Evolutionary conservation across 2,329 filamentous ascomycete genomes (phyloP), one percentile per base, ranked within the genome.

Genomic region (Chaetomium sp.): DNA sequence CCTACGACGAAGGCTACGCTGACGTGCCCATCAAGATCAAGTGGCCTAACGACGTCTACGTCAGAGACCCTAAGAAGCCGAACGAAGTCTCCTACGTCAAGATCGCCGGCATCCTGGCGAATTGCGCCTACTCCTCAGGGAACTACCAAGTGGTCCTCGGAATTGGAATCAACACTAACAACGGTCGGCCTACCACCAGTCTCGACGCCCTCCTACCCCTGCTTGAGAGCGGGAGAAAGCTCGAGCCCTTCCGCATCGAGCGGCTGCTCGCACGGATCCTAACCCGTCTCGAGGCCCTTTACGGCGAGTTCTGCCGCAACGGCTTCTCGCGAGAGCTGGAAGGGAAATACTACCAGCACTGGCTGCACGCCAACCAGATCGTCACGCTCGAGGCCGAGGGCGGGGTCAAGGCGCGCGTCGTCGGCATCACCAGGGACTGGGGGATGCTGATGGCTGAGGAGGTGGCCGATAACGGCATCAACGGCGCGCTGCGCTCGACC

Each of bases 21-120:
- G 81, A 86, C 0, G 76, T 98, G 4, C 91, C 91, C 0, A 83
- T 99, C 49, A 93, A 91, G 74, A 79, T 99, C 35, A 99, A 99
- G 77, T 99, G 95, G 95, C 95, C 95, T 12, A 99, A 99, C 72
- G 95, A 99, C 74, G 91, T 99, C 62, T 94, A 92, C 73, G 89
- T 89, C 0, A 81, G 86, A 25, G 89, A 92, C 72, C 90, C 85
- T 6, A 80, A 77, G 60, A 82, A 81, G 55, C 81, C 80, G 3
- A 71, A 75, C 6, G 72, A 79, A 1, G 75, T 78, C 0, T 74
- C 79, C 2, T 95, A 95, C 70, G 88, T 93, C 69, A 99, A 99
- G 74, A 93, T 99, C 61, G 92, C 92, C 60, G 95, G 95, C 6
- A 95, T 99, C 67, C 84, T 98, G 2, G 91, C 96, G 7, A 96